A percentile compares a stretch with the other conserved stretches of the same genome.
phyloP scores from a whole-genome alignment of 345 rosid species.

The Kandelia obovata region DNA sequence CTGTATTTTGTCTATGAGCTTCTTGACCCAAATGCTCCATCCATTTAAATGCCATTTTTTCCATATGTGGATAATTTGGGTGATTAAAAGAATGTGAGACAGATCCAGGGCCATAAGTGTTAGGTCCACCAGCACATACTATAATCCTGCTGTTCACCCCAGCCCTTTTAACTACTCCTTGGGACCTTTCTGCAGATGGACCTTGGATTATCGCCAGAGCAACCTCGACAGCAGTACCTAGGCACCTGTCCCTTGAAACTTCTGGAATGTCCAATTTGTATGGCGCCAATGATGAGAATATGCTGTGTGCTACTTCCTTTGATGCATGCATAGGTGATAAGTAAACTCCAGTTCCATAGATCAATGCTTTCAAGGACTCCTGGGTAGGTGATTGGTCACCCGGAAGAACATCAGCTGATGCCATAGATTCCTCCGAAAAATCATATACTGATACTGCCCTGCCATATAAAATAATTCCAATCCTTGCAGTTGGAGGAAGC shows the following conservation, averaged over 20 bases:
- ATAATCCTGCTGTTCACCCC: conserved; percentile 88
- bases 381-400: conserved; percentile 75
- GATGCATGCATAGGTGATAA: conserved; percentile 95
- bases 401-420: conserved; percentile 95
- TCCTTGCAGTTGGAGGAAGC: conserved; percentile 70
- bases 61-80: conserved; percentile 84
- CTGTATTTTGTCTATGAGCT: conserved; percentile 68
- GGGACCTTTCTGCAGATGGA: conserved; percentile 84
- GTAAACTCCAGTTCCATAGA: conserved; percentile 88
- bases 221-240: conserved; percentile 87
- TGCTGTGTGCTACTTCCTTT: conserved; percentile 77
- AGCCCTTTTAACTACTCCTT: conserved; percentile 78
- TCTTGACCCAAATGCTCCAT: conserved; percentile 82
- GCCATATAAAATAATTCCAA: conserved; percentile 82
- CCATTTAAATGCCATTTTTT: conserved; percentile 79
- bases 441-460: conserved; percentile 85
- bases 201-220: conserved; percentile 90
- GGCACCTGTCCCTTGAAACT: conserved; percentile 86
- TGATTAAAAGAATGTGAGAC: conserved; percentile 80
- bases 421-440: conserved; percentile 84
- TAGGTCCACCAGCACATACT: conserved; percentile 94
- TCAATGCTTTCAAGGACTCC: conserved; percentile 77
- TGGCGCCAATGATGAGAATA: conserved; percentile 89
- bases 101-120: conserved; percentile 90
- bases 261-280: conserved; percentile 67